Base-by-base conservation (phyloP, 2,329 filamentous ascomycete genomes). In the Davidsoniella eucalypti region DNA sequence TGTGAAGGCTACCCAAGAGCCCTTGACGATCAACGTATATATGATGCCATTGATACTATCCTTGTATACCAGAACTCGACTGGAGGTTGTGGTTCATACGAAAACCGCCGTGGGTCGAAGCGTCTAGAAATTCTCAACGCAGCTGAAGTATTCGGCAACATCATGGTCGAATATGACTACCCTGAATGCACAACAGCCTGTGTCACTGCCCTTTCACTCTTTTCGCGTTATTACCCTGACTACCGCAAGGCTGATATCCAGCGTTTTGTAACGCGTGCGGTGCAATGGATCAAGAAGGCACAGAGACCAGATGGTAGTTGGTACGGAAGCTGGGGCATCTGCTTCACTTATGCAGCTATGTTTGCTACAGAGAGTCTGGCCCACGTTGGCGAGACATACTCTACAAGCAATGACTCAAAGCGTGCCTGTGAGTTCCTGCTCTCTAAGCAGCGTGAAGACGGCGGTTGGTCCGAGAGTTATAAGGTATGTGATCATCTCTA, bases 111-210 rank as follows among this genome's bases (percentile, higher is more conserved):
- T 23, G 90, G 83, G 2, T 82, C 84, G 8, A 73, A 84, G 56
- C 76, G 75, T 56, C 64, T 96, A 56, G 92, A 98, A 64, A 73
- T 80, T 62, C 75, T 98, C 41, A 98, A 98, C 60, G 90, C 90
- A 0, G 92, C 92, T 1, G 92, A 98, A 63, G 88, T 98, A 0
- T 98, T 98, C 63, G 88, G 87, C 12, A 76, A 81, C 17, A 98
- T 98, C 67, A 98, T 98, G 92, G 82, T 98, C 49, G 90, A 96
- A 61, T 98, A 98, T 63, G 87, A 94, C 63, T 96, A 98, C 60
- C 87, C 90, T 0, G 92, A 98, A 64, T 98, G 92, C 69, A 98
- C 92, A 0, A 96, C 92, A 2, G 88, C 92, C 1, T 87, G 87
- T 26, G 84, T 98, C 3, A 95, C 86, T 1, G 87, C 85, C 0